Percentiles rank a stretch among this genome's conserved stretches.
phyloP scores from a whole-genome alignment of 2,329 filamentous ascomycete species.

The Colletotrichum lindemuthianum region DNA sequence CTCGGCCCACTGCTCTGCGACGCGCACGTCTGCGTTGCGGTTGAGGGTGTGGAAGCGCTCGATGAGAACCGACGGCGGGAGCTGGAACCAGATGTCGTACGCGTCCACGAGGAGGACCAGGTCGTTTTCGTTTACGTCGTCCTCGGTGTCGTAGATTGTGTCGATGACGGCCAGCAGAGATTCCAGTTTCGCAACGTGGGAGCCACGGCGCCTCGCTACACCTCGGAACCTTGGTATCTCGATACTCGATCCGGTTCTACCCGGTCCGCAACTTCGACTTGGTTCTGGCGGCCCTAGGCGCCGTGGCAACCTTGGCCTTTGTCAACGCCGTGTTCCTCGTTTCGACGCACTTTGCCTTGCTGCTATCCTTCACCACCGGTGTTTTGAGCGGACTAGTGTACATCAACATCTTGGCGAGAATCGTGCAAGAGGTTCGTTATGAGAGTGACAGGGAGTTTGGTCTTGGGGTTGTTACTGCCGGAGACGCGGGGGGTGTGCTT shows the following conservation, averaged over 20 bases:
- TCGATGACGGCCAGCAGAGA: constrained; percentile 45
- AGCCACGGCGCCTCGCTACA: constrained; percentile 46
- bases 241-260: constrained; percentile 39
- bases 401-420: constrained; percentile 39
- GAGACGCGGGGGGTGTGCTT: constrained; percentile 43
- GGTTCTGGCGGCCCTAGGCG: constrained; percentile 28
- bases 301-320: constrained; percentile 32
- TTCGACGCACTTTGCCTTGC: constrained; percentile 39
- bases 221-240: constrained; percentile 42
- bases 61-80: constrained; percentile 49
- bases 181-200: constrained; percentile 51
- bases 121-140: constrained; percentile 42
- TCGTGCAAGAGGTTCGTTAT: constrained; percentile 38
- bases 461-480: constrained; percentile 42
- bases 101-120: constrained; percentile 50
- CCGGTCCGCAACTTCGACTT: constrained; percentile 29
- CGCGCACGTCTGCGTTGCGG: constrained; percentile 45
- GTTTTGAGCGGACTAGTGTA: constrained; percentile 44
- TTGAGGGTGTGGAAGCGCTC: constrained; percentile 49
- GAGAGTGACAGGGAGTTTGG: constrained; percentile 41
- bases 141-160: constrained; percentile 40
- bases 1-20: constrained; percentile 40
- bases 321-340: constrained; percentile 39
- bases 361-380: constrained; percentile 42
- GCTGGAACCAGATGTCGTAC: constrained; percentile 52